phyloP scores from a whole-genome alignment of 2,329 filamentous ascomycete species.

The Exophiala sp. region DNA sequence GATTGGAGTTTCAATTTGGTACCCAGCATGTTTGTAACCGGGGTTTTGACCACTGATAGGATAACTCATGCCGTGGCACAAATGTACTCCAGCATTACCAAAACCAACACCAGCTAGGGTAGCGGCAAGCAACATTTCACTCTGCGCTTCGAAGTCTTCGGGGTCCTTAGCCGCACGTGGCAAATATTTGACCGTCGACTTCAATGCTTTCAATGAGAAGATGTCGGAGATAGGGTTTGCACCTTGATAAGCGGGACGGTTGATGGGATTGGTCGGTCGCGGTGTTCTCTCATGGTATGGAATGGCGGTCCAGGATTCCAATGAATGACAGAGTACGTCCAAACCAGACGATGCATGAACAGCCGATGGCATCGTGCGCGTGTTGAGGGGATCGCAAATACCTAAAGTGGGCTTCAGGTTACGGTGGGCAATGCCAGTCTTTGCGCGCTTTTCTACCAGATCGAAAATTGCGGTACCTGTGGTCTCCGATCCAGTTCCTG shows the following conservation, averaged over 20 bases:
- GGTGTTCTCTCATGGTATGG: slow-evolving; percentile 84
- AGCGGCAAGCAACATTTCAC: slow-evolving; percentile 90
- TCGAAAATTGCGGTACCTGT: slow-evolving; percentile 99
- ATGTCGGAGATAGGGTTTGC: slow-evolving; percentile 98
- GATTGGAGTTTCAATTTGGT: slow-evolving; percentile 69
- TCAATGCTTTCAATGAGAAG: slow-evolving; percentile 83
- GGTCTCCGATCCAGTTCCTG: slow-evolving; percentile 86
- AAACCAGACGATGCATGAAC: slow-evolving; percentile 90
- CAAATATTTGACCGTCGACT: slow-evolving; percentile 83
- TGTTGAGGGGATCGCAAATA: slow-evolving; percentile 84
- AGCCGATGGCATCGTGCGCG: slow-evolving; percentile 88
- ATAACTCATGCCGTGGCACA: slow-evolving; percentile 91
- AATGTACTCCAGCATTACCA: slow-evolving; percentile 93
- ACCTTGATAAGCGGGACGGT: slow-evolving; percentile 91
- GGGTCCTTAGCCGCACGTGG: slow-evolving; percentile 83
- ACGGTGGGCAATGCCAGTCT: slow-evolving; percentile 93
- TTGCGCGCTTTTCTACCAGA: slow-evolving; percentile 80
- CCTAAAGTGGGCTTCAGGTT: slow-evolving; percentile 94
- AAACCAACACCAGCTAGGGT: slow-evolving; percentile 95
- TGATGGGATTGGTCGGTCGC: slow-evolving; percentile 80
- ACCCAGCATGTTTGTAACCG: slow-evolving; percentile 84
- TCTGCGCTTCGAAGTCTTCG: slow-evolving; percentile 88
- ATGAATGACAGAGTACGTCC: slow-evolving; percentile 89
- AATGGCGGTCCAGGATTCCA: slow-evolving; percentile 97
- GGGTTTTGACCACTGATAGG: slow-evolving; percentile 95